phyloP scores from a whole-genome alignment of 768 basidiomycete genomes.

The Rubroboletus satanas region DNA sequence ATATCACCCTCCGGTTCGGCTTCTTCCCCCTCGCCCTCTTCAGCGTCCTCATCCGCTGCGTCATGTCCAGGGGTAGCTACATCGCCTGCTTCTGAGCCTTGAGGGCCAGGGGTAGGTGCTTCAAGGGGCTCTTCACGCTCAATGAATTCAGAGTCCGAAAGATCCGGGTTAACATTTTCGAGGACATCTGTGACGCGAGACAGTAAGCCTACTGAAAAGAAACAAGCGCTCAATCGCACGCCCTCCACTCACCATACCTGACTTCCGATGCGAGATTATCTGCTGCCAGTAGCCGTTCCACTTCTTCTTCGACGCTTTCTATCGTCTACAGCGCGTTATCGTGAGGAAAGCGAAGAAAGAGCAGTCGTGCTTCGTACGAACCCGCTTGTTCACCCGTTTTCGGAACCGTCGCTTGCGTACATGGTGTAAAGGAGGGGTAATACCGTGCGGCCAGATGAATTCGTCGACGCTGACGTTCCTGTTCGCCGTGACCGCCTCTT shows the following conservation, averaged over 20 bases:
- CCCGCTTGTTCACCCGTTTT: slow-evolving; percentile 80
- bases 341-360: slow-evolving; percentile 3
- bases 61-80: slow-evolving; percentile 51
- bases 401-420: slow-evolving; percentile 90
- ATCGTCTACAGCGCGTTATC: slow-evolving; percentile 57
- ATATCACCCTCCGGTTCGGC: slow-evolving; percentile 74
- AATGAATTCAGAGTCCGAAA: slow-evolving; percentile 85
- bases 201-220: background rate
- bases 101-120: slow-evolving; percentile 67
- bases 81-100: slow-evolving; percentile 64
- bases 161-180: slow-evolving; percentile 87
- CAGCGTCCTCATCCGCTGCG: slow-evolving; percentile 55
- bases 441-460: slow-evolving; percentile 95
- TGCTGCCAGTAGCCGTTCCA: slow-evolving; percentile 79
- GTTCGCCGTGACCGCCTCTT: slow-evolving; percentile 58
- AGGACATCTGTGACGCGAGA: slow-evolving; percentile 57
- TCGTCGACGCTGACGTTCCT: slow-evolving; percentile 87
- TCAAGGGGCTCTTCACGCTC: slow-evolving; percentile 60
- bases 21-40: slow-evolving; percentile 55
- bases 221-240: background rate
- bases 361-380: slow-evolving; percentile 31
- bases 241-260: slow-evolving; percentile 57
- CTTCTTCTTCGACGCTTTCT: slow-evolving; percentile 91
- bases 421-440: slow-evolving; percentile 89
- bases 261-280: slow-evolving; percentile 73